These are phyloP conservation scores for Exophiala sp. DNA, from an alignment of 2,329 filamentous ascomycete genomes.

Conservation along the genomic window DNA sequence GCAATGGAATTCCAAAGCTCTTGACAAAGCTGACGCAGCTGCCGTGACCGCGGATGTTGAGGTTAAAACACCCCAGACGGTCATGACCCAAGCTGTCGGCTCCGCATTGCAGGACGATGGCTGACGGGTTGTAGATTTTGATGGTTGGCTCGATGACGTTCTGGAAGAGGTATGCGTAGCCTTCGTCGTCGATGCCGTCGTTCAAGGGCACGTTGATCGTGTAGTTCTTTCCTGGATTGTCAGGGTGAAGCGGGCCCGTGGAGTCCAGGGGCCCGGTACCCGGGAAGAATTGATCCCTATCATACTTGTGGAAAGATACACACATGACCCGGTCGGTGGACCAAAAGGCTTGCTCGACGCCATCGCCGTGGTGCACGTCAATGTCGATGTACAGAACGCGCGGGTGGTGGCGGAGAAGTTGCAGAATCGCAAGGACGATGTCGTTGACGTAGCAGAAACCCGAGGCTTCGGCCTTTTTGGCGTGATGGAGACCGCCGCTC, in stretches of 20 bases:
- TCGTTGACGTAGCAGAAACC: conserved; percentile 99
- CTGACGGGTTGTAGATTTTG: conserved; percentile 78
- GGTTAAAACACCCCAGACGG: conserved; percentile 89
- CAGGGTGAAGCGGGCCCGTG: conserved; percentile 76
- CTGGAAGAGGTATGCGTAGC: conserved; percentile 83
- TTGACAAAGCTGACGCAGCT: conserved; percentile 90
- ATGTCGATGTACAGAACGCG: conserved; percentile 94
- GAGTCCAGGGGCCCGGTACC: conserved; percentile 84
- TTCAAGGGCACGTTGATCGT: conserved; percentile 85
- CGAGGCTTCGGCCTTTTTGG: conserved; percentile 87
- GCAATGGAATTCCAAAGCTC: conserved; percentile 70
- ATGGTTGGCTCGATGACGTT: conserved; percentile 74
- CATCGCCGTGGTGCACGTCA: conserved; percentile 87
- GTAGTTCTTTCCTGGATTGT: conserved; percentile 84
- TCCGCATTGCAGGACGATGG: conserved; percentile 92
- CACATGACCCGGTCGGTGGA: conserved; percentile 88
- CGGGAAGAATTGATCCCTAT: conserved; percentile 79
- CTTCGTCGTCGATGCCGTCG: conserved; percentile 85
- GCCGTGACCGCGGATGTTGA: conserved; percentile 92
- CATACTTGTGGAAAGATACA: conserved; percentile 94
- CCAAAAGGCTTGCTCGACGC: conserved; percentile 87
- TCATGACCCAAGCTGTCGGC: conserved; percentile 93
- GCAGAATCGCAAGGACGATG: conserved; percentile 88
- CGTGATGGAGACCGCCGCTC: conserved; percentile 94
- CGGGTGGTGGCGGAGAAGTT: conserved; percentile 75